Percentiles rank a stretch among this genome's conserved stretches.
Evolutionary conservation across 257 asterid genomes (phyloP).

Genomic region (Primulina tabacum): DNA sequence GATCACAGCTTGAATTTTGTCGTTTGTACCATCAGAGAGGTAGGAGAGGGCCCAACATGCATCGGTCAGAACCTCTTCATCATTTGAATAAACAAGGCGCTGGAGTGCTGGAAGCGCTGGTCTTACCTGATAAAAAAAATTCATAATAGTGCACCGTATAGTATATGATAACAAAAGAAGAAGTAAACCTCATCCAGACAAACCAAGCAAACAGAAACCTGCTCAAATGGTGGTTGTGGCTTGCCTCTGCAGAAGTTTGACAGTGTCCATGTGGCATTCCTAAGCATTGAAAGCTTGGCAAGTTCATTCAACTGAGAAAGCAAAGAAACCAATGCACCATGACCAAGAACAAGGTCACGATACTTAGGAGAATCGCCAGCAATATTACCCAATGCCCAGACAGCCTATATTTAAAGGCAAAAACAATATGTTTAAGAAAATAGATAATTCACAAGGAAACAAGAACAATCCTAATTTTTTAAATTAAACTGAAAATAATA

Average conservation of each 20-base stretch:
- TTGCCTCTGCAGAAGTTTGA: conserved; percentile 98
- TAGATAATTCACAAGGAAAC: conserved; percentile 9
- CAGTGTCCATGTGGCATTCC: conserved; percentile 94
- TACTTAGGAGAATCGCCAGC: conserved; percentile 94
- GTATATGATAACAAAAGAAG: neutral
- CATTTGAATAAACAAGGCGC: conserved; percentile 68
- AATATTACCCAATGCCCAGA: conserved; percentile 95
- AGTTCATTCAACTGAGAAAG: conserved; percentile 74
- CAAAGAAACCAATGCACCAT: conserved; percentile 80
- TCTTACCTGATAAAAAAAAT: conserved; percentile 48
- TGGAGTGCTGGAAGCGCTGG: conserved; percentile 89
- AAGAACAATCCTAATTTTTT: neutral
- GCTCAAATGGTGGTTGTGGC: conserved; percentile 95
- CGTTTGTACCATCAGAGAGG: conserved; percentile 91
- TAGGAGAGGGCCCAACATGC: conserved; percentile 99
- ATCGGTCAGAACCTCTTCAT: conserved; percentile 94
- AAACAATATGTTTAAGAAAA: neutral
- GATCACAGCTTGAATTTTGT: conserved; percentile 90
- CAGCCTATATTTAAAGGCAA: conserved; percentile 49
- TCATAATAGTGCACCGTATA: neutral
- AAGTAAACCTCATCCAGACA: neutral
- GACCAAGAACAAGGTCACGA: conserved; percentile 85
- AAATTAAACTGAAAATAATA: conserved; percentile 19
- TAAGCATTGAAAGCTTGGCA: conserved; percentile 86
- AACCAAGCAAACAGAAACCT: conserved; percentile 39